Conservation (phyloP, 2,329 filamentous ascomycete genomes). For the Blastomyces gilchristii region DNA sequence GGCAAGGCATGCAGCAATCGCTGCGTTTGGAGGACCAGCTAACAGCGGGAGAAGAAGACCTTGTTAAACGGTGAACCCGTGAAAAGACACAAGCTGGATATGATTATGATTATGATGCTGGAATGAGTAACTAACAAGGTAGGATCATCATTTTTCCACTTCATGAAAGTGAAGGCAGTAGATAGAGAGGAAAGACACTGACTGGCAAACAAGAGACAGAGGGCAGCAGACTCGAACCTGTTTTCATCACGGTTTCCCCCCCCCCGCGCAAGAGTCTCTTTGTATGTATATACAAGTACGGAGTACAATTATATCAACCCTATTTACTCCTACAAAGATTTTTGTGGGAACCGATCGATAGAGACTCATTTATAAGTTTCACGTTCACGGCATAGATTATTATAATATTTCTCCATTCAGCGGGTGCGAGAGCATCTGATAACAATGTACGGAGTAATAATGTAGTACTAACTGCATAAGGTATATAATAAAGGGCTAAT, state of each 20-base stretch:
- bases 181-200: background rate
- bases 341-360: background rate
- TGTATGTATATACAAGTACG: no score
- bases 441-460: no score
- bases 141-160: background rate
- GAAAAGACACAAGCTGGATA: background rate
- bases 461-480: background rate
- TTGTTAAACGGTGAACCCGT: background rate
- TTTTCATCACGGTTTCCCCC: background rate
- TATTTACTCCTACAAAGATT: background rate
- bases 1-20: background rate
- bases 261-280: background rate
- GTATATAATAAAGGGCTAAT: background rate
- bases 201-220: background rate
- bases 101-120: background rate
- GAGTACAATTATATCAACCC: background rate
- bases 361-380: background rate
- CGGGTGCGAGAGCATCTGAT: background rate
- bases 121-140: background rate
- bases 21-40: background rate
- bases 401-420: background rate
- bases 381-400: background rate
- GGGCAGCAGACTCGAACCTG: background rate
- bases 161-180: background rate
- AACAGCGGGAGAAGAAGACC: background rate